Percentiles rank a stretch among this genome's conserved stretches.
phyloP scores from a whole-genome alignment of 805 yeast species.

The Brettanomyces anomalus region DNA sequence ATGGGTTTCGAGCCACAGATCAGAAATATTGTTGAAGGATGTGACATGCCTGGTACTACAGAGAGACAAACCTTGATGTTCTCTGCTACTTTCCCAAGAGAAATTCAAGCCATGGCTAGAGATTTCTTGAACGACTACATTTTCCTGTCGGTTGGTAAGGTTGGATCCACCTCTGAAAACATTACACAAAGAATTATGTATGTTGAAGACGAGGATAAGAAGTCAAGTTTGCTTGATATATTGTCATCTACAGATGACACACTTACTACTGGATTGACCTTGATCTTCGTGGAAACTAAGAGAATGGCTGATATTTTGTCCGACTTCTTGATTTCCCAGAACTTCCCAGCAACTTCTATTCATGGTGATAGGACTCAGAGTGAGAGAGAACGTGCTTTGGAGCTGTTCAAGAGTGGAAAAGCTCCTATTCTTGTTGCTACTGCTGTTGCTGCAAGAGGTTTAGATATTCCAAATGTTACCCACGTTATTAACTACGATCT shows the following conservation, averaged over 20 bases:
- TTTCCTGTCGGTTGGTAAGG: conserved; percentile 96
- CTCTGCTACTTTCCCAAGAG: conserved; percentile 98
- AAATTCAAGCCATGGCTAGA: conserved; percentile 93
- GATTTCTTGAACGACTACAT: conserved; percentile 95
- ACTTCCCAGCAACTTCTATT: conserved; percentile 95
- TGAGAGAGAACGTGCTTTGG: conserved; percentile 96
- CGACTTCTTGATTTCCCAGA: conserved; percentile 80
- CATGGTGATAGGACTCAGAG: conserved; percentile 98
- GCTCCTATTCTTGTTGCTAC: conserved; percentile 97
- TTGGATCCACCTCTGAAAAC: conserved; percentile 98
- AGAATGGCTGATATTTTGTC: conserved; percentile 96
- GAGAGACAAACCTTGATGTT: conserved; percentile 97
- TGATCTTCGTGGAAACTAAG: conserved; percentile 96
- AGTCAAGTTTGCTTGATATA: conserved; percentile 81
- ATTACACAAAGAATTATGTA: conserved; percentile 88
- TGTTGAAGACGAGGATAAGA: conserved; percentile 91
- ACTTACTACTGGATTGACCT: conserved; percentile 60
- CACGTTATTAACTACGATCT: conserved; percentile 96
- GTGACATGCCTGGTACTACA: conserved; percentile 91
- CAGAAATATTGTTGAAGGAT: conserved; percentile 94
- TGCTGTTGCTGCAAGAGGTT: conserved; percentile 99
- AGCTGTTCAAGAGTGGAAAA: conserved; percentile 84
- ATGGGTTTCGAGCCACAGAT: conserved; percentile 99
- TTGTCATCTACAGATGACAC: conserved; percentile 62
- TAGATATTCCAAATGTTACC: conserved; percentile 97